phyloP scores from a whole-genome alignment of 73 alveolate genomes.

The Urostyla sp. region DNA sequence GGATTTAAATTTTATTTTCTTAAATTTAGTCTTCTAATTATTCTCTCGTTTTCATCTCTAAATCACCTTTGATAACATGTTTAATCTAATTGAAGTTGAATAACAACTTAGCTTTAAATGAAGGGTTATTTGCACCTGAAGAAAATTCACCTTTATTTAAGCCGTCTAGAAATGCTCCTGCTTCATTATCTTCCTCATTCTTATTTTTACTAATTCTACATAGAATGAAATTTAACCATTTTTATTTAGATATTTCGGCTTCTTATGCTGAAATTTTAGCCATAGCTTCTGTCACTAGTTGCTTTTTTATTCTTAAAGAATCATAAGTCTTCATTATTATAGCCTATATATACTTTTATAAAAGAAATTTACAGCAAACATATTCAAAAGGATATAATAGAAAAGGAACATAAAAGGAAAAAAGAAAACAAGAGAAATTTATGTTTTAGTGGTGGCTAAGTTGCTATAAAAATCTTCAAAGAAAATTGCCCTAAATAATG shows the following conservation, averaged over 20 bases:
- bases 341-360: slow-evolving; percentile 62
- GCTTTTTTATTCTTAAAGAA: slow-evolving; percentile 51
- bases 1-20: slow-evolving; percentile 20
- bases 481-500: slow-evolving; percentile 50
- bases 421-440: slow-evolving; percentile 47
- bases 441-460: not conserved
- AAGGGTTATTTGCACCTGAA: slow-evolving; percentile 8
- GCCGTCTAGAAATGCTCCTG: not conserved
- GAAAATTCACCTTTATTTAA: no score
- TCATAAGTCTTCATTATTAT: slow-evolving; percentile 73
- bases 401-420: slow-evolving; percentile 32
- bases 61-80: not conserved
- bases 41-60: slow-evolving; percentile 53
- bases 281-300: slow-evolving; percentile 70
- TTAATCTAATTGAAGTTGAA: slow-evolving; percentile 48
- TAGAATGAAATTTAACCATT: slow-evolving; percentile 43
- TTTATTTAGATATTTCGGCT: slow-evolving; percentile 39
- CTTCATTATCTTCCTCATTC: slow-evolving; percentile 17
- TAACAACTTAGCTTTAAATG: slow-evolving; percentile 17
- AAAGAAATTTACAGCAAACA: slow-evolving; percentile 39
- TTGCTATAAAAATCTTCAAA: not conserved
- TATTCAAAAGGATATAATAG: slow-evolving; percentile 1
- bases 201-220: slow-evolving; percentile 19
- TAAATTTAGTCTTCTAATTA: slow-evolving; percentile 45
- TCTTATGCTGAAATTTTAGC: slow-evolving; percentile 68